phyloP scores from a whole-genome alignment of 2,329 filamentous ascomycete species.

The Diaporthe sp. region DNA sequence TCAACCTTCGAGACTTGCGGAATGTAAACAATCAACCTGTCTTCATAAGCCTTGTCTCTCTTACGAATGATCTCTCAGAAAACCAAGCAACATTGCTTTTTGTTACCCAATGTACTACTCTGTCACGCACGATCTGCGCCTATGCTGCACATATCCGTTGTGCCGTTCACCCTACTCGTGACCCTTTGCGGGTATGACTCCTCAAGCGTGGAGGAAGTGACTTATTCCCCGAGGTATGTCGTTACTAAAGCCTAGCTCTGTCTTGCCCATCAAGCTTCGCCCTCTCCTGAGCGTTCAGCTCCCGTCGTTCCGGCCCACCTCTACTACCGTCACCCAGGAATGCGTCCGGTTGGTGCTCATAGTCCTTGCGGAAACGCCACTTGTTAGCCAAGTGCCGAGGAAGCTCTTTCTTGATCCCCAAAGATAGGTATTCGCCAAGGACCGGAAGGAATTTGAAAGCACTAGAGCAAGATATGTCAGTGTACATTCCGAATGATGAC shows the following conservation, averaged over 20 bases:
- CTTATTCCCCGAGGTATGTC: background rate
- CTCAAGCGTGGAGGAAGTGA: too few species aligned
- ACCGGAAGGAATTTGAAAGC: constrained; percentile 6
- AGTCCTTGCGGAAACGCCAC: background rate
- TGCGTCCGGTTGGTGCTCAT: background rate
- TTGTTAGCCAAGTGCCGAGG: background rate
- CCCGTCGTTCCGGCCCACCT: background rate
- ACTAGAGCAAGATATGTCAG: background rate
- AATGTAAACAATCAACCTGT: too few species aligned
- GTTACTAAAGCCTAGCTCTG: background rate
- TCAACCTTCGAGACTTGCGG: too few species aligned
- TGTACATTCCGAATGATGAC: background rate
- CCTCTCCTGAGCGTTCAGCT: background rate
- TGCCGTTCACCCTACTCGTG: too few species aligned
- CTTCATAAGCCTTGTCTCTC: too few species aligned
- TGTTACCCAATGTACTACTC: too few species aligned
- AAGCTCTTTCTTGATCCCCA: background rate
- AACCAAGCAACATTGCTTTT: too few species aligned
- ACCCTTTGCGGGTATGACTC: too few species aligned
- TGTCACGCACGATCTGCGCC: too few species aligned
- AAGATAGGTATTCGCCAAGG: background rate
- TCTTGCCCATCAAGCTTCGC: background rate
- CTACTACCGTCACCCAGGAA: background rate
- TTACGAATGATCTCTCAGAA: too few species aligned
- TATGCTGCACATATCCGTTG: too few species aligned